Evolutionary conservation across 768 basidiomycete genomes (phyloP), one percentile per base, ranked within the genome.

Genomic region (Cubamyces sp.): DNA sequence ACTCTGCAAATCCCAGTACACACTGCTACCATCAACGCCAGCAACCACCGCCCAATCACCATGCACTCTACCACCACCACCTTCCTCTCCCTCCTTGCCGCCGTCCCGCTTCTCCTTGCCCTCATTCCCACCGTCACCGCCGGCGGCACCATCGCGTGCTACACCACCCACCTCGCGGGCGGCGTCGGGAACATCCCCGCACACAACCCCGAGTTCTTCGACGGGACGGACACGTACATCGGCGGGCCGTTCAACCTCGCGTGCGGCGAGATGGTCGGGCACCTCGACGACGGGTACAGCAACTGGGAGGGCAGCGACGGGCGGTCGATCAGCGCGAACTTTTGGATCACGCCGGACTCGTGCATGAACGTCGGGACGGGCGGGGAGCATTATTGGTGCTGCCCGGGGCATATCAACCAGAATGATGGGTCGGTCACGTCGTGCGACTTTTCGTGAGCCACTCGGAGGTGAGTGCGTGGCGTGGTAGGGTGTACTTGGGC

Each of bases 1-100:
- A n/a, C n/a, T n/a, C n/a, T n/a, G n/a, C n/a, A n/a, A n/a, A n/a
- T n/a, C n/a, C n/a, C n/a, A n/a, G n/a, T n/a, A n/a, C n/a, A 1
- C 34, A 34, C 34, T 11, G 11, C 34, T 9, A 34, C 9, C 34
- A 34, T 11, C 34, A 34, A 5, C 9, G 9, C 34, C 34, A 34
- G n/a, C n/a, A n/a, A n/a, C n/a, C n/a, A n/a, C n/a, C n/a, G n/a
- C n/a, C n/a, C n/a, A n/a, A n/a, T 11, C 34, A 11, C 34, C 11
- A 50, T 50, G 48, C 25, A 26, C 16, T 50, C 23, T 34, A 9
- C 34, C 25, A 16, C 48, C 15, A 8, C 21, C 8, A 5, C 3
- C 28, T 3, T 97, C 70, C 94, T 95, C 23, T 96, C 92, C 42
- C 93, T 96, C 42, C 94, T 92, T 5, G 94, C 96, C 71, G 94